Percentiles rank a stretch among this genome's conserved stretches.
phyloP scores from a whole-genome alignment of 768 basidiomycete species.

The Pleurotus citrinopileatus region DNA sequence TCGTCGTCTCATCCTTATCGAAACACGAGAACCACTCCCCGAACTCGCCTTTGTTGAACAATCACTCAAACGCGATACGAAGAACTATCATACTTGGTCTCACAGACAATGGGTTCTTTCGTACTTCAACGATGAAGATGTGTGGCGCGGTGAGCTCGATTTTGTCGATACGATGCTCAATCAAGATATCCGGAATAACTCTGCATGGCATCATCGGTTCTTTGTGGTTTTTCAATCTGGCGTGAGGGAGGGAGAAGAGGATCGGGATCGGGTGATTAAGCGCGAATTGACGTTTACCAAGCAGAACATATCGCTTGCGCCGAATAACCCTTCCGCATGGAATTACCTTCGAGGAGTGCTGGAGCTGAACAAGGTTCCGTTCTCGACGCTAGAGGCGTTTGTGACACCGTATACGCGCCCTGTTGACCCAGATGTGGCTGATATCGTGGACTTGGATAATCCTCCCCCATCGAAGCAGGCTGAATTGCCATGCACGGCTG shows the following conservation, averaged over 20 bases:
- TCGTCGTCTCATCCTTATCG: constrained; percentile 69
- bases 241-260: constrained; percentile 57
- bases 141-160: constrained; percentile 76
- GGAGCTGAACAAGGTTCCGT: constrained; percentile 56
- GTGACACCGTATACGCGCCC: constrained; percentile 60
- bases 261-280: constrained; percentile 54
- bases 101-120: constrained; percentile 94
- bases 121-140: constrained; percentile 68
- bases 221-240: constrained; percentile 79
- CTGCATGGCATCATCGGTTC: constrained; percentile 95
- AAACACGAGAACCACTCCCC: constrained; percentile 46
- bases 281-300: constrained; percentile 83
- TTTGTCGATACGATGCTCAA: constrained; percentile 70
- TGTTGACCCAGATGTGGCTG: constrained; percentile 23
- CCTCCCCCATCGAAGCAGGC: constrained; percentile 64
- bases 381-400: constrained; percentile 53
- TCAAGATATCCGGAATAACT: constrained; percentile 89
- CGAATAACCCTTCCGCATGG: constrained; percentile 96
- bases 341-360: constrained; percentile 93
- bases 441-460: constrained; percentile 71
- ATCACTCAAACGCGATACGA: constrained; percentile 73
- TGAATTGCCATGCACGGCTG: constrained; percentile 72
- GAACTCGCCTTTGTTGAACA: constrained; percentile 82
- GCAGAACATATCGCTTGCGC: constrained; percentile 77
- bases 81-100: constrained; percentile 99